phyloP scores from a whole-genome alignment of 164 flowering plant species.

The Tetracentron sinense region DNA sequence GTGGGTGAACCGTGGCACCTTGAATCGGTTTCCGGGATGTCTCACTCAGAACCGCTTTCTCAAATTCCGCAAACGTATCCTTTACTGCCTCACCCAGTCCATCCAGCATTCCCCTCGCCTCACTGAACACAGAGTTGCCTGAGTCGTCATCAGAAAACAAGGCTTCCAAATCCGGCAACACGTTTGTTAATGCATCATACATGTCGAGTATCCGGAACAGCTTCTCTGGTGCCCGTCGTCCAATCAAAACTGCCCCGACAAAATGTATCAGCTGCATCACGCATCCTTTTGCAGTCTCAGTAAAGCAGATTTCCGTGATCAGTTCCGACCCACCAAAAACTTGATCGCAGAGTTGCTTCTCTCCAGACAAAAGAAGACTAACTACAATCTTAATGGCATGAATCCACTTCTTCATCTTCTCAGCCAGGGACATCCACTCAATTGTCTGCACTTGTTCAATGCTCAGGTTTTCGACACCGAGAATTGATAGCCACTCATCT shows the following conservation, averaged over 20 bases:
- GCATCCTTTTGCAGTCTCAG: slow-evolving; percentile 66
- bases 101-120: slow-evolving; percentile 52
- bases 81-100: slow-evolving; percentile 60
- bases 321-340: slow-evolving; percentile 48
- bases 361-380: slow-evolving; percentile 53
- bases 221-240: slow-evolving; percentile 57
- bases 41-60: slow-evolving; percentile 61
- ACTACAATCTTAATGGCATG: slow-evolving; percentile 65
- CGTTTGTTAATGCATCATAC: slow-evolving; percentile 61
- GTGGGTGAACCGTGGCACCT: slow-evolving; percentile 68
- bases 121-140: slow-evolving; percentile 42
- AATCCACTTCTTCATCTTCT: slow-evolving; percentile 91
- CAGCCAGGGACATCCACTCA: slow-evolving; percentile 75
- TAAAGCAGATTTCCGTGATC: slow-evolving; percentile 55
- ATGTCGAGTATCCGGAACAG: slow-evolving; percentile 70
- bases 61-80: slow-evolving; percentile 76
- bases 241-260: slow-evolving; percentile 75
- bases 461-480: slow-evolving; percentile 79
- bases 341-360: slow-evolving; percentile 67
- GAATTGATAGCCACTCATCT: slow-evolving; percentile 65
- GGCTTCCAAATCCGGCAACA: slow-evolving; percentile 40
- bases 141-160: slow-evolving; percentile 42
- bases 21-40: slow-evolving; percentile 52
- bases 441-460: slow-evolving; percentile 87
- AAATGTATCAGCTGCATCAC: slow-evolving; percentile 73